These are phyloP conservation scores for Thuidium tamariscinum DNA, from an alignment of 225 moss, liverwort and hornwort genomes.

Conservation along the genomic window DNA sequence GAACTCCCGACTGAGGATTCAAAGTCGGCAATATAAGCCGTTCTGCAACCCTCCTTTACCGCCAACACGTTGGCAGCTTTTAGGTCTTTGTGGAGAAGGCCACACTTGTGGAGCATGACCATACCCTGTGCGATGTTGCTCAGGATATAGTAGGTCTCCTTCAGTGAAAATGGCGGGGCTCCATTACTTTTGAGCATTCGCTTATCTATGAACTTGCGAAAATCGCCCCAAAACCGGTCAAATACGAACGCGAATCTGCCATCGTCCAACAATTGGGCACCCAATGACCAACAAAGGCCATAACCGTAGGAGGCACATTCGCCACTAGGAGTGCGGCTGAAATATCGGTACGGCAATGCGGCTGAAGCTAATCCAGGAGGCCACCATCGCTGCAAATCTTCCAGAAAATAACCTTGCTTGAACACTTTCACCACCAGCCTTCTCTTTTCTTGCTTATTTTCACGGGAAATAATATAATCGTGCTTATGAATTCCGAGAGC, in stretches of 20 bases:
- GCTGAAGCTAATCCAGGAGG: neutral
- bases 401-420: neutral
- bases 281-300: neutral
- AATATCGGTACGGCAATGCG: neutral
- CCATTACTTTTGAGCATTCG: neutral
- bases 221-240: neutral
- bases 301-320: no score
- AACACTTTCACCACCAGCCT: neutral
- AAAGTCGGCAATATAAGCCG: neutral
- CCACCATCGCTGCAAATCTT: neutral
- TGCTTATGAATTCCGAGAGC: neutral
- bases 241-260: neutral
- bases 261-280: neutral
- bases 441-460: accelerated
- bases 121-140: neutral
- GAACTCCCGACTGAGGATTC: neutral
- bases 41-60: accelerated
- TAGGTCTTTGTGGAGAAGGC: neutral
- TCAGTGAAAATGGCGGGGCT: neutral
- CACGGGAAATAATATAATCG: no score
- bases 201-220: neutral
- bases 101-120: neutral
- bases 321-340: accelerated
- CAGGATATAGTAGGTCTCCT: accelerated
- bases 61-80: neutral